Evolutionary conservation across 768 basidiomycete species (phyloP), one percentile per base, ranked within the genome.

Genomic region (Boletus vermiculosoides): DNA sequence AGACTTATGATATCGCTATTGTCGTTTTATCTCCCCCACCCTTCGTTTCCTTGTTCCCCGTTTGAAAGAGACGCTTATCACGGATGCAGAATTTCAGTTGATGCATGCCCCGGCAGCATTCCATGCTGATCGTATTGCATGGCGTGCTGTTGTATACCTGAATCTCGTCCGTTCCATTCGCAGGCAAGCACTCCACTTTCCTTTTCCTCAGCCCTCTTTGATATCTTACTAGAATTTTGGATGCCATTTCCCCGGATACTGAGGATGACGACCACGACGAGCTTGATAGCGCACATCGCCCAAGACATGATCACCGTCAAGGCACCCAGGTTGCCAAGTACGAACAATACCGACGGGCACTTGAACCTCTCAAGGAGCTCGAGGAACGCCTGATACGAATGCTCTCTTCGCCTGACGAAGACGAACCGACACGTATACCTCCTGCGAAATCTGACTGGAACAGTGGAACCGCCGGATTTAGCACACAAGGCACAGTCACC

Each of bases 91-190:
- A 75, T 93, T 92, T 66, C 90, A 92, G 71, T 79, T 94, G 13
- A 72, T 92, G 67, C 89, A 93, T 68, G 80, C 87, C 1, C 87
- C 87, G 10, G 83, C 83, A 36, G 82, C 87, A 37, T 92, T 94
- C 71, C 83, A 83, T 61, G 83, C 86, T 18, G 90, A 93, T 68
- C 80, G 91, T 59, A 84, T 89, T 54, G 88, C 90, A 28, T 94
- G 91, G 91, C 84, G 91, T 50, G 82, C 88, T 49, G 90, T 94
- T 63, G 88, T 94, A 65, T 94, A 93, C 74, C 81, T 93, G 58
- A 94, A 94, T 73, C 79, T 94, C 60, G 87, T 92, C 57, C 85
- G 86, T 69, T 93, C 91, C 58, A 75, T 93, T 64, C 84, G 86
- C 65, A 83, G 87, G 87, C 85, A 68, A 60, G 78, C 71, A 44